Conservation (phyloP, 768 basidiomycete genomes). For the Cubamyces lactineus region DNA sequence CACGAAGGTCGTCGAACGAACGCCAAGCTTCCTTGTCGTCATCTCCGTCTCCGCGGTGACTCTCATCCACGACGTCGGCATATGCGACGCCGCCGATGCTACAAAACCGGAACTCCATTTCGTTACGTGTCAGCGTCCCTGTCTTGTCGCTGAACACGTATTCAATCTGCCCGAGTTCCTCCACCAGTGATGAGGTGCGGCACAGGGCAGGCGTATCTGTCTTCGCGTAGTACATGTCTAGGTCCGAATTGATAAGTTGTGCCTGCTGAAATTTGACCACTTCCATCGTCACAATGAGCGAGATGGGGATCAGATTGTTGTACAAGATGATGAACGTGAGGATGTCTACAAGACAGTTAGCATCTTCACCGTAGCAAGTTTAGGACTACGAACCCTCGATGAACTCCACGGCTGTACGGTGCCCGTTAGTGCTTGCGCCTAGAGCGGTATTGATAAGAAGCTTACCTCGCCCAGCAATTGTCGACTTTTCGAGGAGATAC, state of each 20-base stretch:
- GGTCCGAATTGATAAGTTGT: constrained; percentile 93
- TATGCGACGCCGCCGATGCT: constrained; percentile 89
- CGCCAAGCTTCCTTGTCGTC: constrained; percentile 64
- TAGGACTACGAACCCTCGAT: constrained; percentile 65
- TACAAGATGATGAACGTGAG: constrained; percentile 98
- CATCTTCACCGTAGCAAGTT: neutral
- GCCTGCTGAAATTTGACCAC: constrained; percentile 99
- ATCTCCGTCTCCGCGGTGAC: constrained; percentile 64
- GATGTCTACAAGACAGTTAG: constrained; percentile 62
- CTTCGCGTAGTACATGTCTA: constrained; percentile 96
- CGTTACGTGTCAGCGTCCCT: constrained; percentile 93
- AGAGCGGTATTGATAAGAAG: neutral
- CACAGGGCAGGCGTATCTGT: constrained; percentile 98
- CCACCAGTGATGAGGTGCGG: constrained; percentile 96
- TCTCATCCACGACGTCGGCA: constrained; percentile 89
- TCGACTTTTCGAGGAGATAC: constrained; percentile 76
- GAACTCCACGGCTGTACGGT: constrained; percentile 65
- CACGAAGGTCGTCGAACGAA: constrained; percentile 76
- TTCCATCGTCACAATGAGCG: constrained; percentile 99
- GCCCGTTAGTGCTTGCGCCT: neutral
- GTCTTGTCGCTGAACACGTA: constrained; percentile 96
- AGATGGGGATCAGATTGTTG: constrained; percentile 99
- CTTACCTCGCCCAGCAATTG: constrained; percentile 67
- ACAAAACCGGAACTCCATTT: constrained; percentile 96
- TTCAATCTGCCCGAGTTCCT: constrained; percentile 98